A percentile compares a stretch with the other conserved stretches of the same genome.
Evolutionary conservation across 148 eudicot genomes (phyloP).

Genomic region (Suaeda aralocaspica): DNA sequence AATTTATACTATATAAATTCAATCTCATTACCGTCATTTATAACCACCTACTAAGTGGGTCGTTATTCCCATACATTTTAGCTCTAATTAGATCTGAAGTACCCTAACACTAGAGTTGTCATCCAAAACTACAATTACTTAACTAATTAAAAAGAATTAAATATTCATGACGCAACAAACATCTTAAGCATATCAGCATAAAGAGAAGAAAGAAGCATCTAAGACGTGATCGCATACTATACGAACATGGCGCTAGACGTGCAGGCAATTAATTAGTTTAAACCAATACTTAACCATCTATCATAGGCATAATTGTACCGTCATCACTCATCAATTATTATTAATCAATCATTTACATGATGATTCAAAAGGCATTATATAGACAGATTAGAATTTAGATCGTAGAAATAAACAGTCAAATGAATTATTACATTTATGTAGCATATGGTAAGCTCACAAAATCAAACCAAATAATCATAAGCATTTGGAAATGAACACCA

Average conservation of each 20-base stretch:
- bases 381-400: neutral
- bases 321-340: neutral
- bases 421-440: neutral
- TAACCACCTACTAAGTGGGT: too few species aligned
- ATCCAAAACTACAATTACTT: too few species aligned
- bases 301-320: neutral
- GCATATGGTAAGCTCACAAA: neutral
- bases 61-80: too few species aligned
- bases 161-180: too few species aligned
- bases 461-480: neutral
- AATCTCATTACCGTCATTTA: too few species aligned
- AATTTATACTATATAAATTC: too few species aligned
- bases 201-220: neutral
- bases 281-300: neutral
- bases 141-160: too few species aligned
- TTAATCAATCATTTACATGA: neutral
- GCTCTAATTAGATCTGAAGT: too few species aligned
- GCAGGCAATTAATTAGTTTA: constrained; percentile 17
- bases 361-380: neutral
- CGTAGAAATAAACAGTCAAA: neutral
- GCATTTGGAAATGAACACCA: neutral
- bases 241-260: constrained; percentile 24
- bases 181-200: too few species aligned
- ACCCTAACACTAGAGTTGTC: too few species aligned
- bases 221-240: constrained; percentile 17